Percentiles rank a stretch among this genome's conserved stretches.
phyloP scores from a whole-genome alignment of 225 moss, liverwort and hornwort species.

The Rhytidiadelphus loreus region DNA sequence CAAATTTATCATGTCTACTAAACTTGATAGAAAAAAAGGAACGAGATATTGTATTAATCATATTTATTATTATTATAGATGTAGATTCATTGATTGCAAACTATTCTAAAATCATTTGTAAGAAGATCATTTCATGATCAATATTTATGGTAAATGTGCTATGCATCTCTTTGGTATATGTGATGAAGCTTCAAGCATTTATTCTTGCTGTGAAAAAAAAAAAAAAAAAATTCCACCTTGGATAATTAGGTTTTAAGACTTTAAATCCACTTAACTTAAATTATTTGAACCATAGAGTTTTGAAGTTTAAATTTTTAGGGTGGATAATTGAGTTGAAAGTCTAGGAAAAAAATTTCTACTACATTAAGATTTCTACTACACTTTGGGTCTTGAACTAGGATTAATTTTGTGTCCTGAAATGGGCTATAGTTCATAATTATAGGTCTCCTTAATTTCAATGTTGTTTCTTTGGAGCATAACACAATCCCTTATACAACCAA shows the following conservation, averaged over 20 bases:
- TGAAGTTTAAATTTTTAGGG: neutral
- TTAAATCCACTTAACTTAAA: neutral
- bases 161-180: neutral
- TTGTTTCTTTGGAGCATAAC: fast-evolving
- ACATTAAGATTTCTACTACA: no score
- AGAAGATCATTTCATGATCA: neutral
- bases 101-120: neutral
- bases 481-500: neutral
- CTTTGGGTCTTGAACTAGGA: no score
- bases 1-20: neutral
- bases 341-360: fast-evolving
- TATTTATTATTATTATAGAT: neutral
- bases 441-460: neutral
- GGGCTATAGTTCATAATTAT: neutral
- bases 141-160: fast-evolving
- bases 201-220: fast-evolving
- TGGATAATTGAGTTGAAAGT: neutral
- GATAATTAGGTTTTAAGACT: neutral
- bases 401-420: no score
- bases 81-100: neutral
- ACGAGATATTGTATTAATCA: neutral
- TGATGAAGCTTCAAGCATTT: neutral
- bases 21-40: neutral
- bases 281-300: neutral
- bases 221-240: neutral